phyloP scores from a whole-genome alignment of 2,329 filamentous ascomycete genomes.

The Cercospora sojina region DNA sequence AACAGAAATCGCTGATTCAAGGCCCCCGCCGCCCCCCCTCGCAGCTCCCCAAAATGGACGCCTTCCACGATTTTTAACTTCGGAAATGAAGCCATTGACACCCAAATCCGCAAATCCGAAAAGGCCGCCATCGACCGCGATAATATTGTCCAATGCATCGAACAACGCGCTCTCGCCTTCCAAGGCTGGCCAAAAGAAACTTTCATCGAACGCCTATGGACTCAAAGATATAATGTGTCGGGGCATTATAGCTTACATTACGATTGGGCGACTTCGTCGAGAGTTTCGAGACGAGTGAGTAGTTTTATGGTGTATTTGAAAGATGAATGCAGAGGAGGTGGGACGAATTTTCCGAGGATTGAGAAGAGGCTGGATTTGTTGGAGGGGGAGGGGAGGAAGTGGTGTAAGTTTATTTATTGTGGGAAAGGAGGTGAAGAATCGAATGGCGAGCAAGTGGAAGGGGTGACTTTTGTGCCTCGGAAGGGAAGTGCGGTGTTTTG shows the following conservation, averaged over 20 bases:
- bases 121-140: constrained; percentile 52
- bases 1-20: too few relatives aligned
- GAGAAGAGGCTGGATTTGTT: constrained; percentile 42
- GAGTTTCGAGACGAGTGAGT: constrained; percentile 45
- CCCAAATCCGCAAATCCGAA: constrained; percentile 53
- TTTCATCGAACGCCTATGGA: constrained; percentile 61
- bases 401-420: constrained; percentile 61
- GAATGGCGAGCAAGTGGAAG: constrained; percentile 35
- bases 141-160: constrained; percentile 56
- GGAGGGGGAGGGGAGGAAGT: constrained; percentile 37
- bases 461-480: constrained; percentile 59
- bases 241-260: constrained; percentile 62
- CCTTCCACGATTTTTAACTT: constrained; percentile 57
- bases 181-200: constrained; percentile 60
- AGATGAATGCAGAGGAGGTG: constrained; percentile 56
- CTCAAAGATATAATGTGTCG: constrained; percentile 57
- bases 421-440: constrained; percentile 24
- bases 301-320: constrained; percentile 64
- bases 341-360: constrained; percentile 60
- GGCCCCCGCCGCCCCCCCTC: neutral
- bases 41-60: constrained; percentile 49
- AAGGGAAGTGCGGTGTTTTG: constrained; percentile 62
- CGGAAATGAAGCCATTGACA: constrained; percentile 49
- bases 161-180: constrained; percentile 57
- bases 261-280: constrained; percentile 52